These are phyloP conservation scores for Cryoendolithus antarcticus DNA, from an alignment of 2,329 filamentous ascomycete species.

Conservation along the genomic window DNA sequence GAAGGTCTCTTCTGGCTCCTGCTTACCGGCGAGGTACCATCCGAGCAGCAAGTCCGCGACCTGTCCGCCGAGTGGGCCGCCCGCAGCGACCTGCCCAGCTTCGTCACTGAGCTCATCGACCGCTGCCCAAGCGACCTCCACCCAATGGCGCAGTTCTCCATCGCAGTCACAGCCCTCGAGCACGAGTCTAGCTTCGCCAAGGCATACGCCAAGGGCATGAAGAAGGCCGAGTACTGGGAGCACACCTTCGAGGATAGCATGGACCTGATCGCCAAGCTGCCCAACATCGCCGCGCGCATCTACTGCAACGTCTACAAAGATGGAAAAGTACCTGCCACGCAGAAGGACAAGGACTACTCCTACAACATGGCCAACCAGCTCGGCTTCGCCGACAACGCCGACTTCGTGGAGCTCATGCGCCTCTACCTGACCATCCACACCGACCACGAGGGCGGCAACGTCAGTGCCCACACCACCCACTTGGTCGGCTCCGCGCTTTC, in stretches of 20 bases:
- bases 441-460: conserved; percentile 98
- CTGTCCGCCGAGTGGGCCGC: conserved; percentile 98
- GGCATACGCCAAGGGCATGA: conserved; percentile 96
- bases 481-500: conserved; percentile 91
- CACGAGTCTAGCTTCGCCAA: conserved; percentile 96
- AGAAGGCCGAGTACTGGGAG: conserved; percentile 99
- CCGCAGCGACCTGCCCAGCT: conserved; percentile 92
- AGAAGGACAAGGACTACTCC: conserved; percentile 98
- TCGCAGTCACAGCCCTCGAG: conserved; percentile 95
- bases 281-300: conserved; percentile 94
- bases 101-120: conserved; percentile 98
- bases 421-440: conserved; percentile 99
- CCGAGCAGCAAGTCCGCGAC: conserved; percentile 95
- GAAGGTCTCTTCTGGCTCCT: conserved; percentile 99
- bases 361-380: conserved; percentile 99
- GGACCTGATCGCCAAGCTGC: conserved; percentile 99
- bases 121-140: conserved; percentile 97
- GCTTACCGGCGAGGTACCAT: conserved; percentile 92
- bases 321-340: conserved; percentile 87
- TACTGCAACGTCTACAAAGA: conserved; percentile 99
- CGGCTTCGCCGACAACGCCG: conserved; percentile 84
- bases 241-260: conserved; percentile 99
- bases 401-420: conserved; percentile 97
- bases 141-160: conserved; percentile 98
- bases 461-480: conserved; percentile 96